These are phyloP conservation scores for Aphanomyces cochlioides DNA, from an alignment of 352 stramenopile genomes.

Conservation along the genomic window DNA sequence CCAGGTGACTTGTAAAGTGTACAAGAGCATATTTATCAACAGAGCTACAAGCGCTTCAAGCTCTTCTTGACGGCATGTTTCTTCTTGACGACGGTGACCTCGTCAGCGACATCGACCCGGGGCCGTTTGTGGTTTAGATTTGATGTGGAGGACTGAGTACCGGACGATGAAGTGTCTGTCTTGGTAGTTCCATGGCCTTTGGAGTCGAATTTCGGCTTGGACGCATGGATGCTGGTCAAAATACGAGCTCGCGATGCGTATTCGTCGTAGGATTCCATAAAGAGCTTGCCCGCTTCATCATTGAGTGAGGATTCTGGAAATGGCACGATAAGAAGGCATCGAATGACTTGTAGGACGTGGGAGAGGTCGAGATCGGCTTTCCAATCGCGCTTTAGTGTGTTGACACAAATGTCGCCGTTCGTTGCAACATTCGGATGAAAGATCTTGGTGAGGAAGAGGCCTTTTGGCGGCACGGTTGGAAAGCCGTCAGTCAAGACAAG, in stretches of 20 bases:
- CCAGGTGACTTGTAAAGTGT: too few species aligned
- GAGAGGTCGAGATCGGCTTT: constrained; percentile 89
- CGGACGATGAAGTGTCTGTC: neutral
- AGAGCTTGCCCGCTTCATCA: constrained; percentile 97
- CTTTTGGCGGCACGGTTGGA: constrained; percentile 75
- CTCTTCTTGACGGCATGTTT: constrained; percentile 69
- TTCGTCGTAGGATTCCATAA: constrained; percentile 99
- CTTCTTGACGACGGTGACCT: constrained; percentile 42
- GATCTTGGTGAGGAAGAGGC: constrained; percentile 99
- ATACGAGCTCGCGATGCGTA: constrained; percentile 87
- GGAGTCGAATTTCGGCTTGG: constrained; percentile 37
- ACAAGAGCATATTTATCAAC: neutral
- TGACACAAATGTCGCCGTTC: constrained; percentile 98
- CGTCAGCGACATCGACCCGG: neutral
- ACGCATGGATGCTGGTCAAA: constrained; percentile 89
- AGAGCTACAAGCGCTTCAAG: constrained; percentile 54
- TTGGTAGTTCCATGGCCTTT: constrained; percentile 1
- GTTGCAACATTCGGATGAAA: constrained; percentile 99
- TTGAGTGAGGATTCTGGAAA: constrained; percentile 99
- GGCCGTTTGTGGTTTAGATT: neutral
- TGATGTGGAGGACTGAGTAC: neutral
- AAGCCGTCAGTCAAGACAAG: constrained; percentile 89
- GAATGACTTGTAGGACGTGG: constrained; percentile 97
- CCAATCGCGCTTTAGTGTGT: constrained; percentile 99
- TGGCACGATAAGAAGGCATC: constrained; percentile 98